phyloP scores from a whole-genome alignment of 1,139 yeast genomes.

The Blastobotrys ciferrii region DNA sequence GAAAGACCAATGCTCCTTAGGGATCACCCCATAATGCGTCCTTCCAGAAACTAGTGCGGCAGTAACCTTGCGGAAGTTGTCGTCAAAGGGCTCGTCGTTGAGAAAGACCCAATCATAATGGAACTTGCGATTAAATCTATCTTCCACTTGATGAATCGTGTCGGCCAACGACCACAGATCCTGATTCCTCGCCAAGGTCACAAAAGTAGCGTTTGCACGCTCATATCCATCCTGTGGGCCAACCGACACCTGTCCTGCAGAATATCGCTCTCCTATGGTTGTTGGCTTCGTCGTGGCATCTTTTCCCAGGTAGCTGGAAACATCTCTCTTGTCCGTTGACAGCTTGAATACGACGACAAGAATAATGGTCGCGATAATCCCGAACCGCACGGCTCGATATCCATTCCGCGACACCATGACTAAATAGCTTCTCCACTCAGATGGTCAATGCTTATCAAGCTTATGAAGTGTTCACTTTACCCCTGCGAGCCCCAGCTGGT shows the following conservation, averaged over 20 bases:
- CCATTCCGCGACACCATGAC: conserved; percentile 37
- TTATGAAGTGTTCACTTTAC: no score
- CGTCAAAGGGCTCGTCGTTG: conserved; percentile 61
- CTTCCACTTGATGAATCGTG: conserved; percentile 65
- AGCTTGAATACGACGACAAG: conserved; percentile 40
- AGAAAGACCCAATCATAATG: conserved; percentile 79
- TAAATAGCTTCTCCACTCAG: neutral
- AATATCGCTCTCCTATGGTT: no score
- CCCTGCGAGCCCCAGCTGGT: no score
- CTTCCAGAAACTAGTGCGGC: conserved; percentile 55
- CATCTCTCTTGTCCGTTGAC: conserved; percentile 33
- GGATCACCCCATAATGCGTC: conserved; percentile 63
- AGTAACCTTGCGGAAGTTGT: conserved; percentile 49
- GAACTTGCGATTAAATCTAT: conserved; percentile 62
- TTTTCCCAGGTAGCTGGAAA: conserved; percentile 23
- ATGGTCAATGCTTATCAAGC: neutral
- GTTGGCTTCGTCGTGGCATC: conserved; percentile 22
- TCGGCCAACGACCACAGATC: conserved; percentile 59
- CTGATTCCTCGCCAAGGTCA: conserved; percentile 67
- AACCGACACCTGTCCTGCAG: neutral
- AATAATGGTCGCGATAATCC: conserved; percentile 37
- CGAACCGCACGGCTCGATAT: conserved; percentile 38
- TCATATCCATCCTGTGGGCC: neutral
- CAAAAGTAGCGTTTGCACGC: conserved; percentile 58
- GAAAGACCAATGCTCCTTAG: conserved; percentile 71